A percentile compares a stretch with the other conserved stretches of the same genome.
Evolutionary conservation across 23 red algal species (phyloP).

Genomic region (Chondrus crispus): DNA sequence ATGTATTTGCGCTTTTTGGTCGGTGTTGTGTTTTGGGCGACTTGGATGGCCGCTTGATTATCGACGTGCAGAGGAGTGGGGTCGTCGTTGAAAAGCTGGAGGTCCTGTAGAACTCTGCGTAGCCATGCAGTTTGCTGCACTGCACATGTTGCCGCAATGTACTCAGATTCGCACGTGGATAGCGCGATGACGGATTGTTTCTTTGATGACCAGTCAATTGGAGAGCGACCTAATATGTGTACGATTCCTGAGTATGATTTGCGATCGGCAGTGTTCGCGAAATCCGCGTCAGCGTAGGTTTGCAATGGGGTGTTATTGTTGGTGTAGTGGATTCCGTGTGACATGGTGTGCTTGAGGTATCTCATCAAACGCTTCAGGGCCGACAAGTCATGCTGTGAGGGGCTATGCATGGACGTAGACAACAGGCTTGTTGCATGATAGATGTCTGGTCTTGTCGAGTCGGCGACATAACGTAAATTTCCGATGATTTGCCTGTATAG

Average conservation of each 20-base stretch:
- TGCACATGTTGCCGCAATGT: not conserved
- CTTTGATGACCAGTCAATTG: not conserved
- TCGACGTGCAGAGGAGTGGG: not conserved
- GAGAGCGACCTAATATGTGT: no score
- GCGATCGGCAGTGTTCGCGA: no score
- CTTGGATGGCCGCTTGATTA: not conserved
- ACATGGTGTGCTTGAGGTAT: not conserved
- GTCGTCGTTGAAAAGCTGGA: not conserved
- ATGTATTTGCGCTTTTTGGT: slow-evolving; percentile 12
- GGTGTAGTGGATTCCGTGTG: not conserved
- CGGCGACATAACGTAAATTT: not conserved
- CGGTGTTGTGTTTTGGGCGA: not conserved
- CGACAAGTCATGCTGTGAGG: not conserved
- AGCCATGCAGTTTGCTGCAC: not conserved
- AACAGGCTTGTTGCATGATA: no score
- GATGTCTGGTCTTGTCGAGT: not conserved
- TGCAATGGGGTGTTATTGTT: no score
- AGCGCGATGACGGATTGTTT: not conserved
- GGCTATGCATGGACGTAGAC: not conserved
- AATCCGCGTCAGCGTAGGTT: no score
- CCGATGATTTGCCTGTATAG: not conserved
- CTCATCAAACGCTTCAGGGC: not conserved
- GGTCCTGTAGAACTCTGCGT: not conserved
- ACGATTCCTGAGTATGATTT: not conserved
- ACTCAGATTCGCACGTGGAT: slow-evolving; percentile 24